phyloP scores from a whole-genome alignment of 306 rosid genomes.

The Ceratonia siliqua region DNA sequence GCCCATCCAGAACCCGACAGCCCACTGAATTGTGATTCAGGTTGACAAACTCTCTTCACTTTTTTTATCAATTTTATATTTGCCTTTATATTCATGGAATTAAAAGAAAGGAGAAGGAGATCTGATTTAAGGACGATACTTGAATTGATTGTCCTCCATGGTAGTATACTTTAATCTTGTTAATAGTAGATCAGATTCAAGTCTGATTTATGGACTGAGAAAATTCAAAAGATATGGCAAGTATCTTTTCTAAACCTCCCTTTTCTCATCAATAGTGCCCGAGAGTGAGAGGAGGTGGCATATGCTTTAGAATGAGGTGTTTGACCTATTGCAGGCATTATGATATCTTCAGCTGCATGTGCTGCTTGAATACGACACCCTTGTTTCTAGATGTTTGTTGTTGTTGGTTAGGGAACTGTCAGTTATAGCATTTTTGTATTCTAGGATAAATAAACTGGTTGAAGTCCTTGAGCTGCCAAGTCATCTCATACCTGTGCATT shows the following conservation, averaged over 20 bases:
- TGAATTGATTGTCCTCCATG: background rate
- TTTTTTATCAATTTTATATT: background rate
- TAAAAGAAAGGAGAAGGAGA: background rate
- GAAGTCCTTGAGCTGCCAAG: background rate
- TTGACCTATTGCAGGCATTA: background rate
- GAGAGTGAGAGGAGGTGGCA: background rate
- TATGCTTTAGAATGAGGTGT: background rate
- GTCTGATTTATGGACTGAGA: conserved; percentile 14
- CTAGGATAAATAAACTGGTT: background rate
- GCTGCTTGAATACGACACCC: background rate
- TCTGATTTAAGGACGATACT: background rate
- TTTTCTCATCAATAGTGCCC: background rate
- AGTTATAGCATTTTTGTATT: background rate
- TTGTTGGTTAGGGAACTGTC: background rate
- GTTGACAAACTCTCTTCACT: conserved; percentile 32
- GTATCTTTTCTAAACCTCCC: too few species aligned
- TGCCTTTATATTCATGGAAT: background rate
- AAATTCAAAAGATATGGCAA: conserved; percentile 4
- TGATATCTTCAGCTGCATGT: background rate
- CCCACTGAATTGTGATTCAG: conserved; percentile 96
- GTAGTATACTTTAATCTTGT: conserved; percentile 1
- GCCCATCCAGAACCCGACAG: conserved; percentile 99
- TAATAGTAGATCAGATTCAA: conserved; percentile 1
- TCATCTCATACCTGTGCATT: background rate
- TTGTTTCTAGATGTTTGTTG: background rate